A percentile compares a stretch with the other conserved stretches of the same genome.
These are phyloP conservation scores for Heliocybe sulcata DNA, from an alignment of 1,284 basidiomycete species.

Conservation along the genomic window DNA sequence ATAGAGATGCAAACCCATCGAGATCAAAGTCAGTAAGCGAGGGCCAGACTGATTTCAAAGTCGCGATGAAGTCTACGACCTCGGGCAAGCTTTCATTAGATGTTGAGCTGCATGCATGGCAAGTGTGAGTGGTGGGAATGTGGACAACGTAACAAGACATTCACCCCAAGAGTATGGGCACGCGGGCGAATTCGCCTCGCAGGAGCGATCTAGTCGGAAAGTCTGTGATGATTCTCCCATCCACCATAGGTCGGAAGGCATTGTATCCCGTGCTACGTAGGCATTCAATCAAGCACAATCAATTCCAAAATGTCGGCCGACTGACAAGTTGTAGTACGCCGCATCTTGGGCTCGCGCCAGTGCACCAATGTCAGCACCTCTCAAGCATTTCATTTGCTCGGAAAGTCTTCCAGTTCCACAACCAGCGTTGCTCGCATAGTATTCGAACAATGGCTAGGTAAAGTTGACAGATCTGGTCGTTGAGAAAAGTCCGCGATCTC, in stretches of 20 bases:
- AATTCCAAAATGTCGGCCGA: constrained; percentile 3
- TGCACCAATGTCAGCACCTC: not conserved
- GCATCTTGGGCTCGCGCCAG: constrained; percentile 20
- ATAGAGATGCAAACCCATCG: constrained; percentile 28
- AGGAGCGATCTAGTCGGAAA: constrained; percentile 38
- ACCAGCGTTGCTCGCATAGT: constrained; percentile 38
- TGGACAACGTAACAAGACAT: too few species aligned
- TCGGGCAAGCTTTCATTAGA: constrained; percentile 46
- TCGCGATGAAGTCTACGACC: constrained; percentile 25
- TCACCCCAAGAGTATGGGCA: constrained; percentile 59
- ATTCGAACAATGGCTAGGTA: constrained; percentile 40
- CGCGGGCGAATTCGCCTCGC: constrained; percentile 33
- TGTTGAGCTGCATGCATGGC: constrained; percentile 29
- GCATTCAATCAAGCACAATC: not conserved
- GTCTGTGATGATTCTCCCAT: constrained; percentile 40
- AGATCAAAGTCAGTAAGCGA: constrained; percentile 31
- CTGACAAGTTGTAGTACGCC: constrained; percentile 22
- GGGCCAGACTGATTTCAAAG: constrained; percentile 36
- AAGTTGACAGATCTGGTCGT: not conserved
- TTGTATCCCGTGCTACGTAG: constrained; percentile 32
- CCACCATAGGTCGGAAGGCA: constrained; percentile 34
- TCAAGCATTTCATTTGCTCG: constrained; percentile 22
- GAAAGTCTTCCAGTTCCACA: constrained; percentile 28
- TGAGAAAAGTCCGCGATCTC: not conserved
- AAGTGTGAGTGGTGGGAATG: not conserved